Conservation (phyloP, 495 filamentous ascomycete species). For the Penicillium riverlandense region DNA sequence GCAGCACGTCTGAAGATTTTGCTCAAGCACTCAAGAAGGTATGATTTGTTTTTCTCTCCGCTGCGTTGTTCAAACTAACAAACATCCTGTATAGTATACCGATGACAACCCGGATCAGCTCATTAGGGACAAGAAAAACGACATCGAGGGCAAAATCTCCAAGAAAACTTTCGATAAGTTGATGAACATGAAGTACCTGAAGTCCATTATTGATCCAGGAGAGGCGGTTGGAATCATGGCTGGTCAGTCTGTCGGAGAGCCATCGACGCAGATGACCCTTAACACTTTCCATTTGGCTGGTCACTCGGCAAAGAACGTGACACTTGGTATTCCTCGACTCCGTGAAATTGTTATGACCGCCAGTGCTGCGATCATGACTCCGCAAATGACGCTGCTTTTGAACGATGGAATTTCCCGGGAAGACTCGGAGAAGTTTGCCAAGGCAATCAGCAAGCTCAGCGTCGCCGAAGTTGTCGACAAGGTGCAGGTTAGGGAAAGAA, state of each 20-base stretch:
- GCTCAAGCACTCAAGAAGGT: constrained; percentile 53
- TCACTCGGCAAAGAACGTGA: constrained; percentile 97
- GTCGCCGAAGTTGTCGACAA: constrained; percentile 82
- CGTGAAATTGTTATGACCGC: constrained; percentile 99
- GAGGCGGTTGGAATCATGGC: constrained; percentile 98
- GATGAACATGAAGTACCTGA: constrained; percentile 86
- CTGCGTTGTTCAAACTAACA: constrained; percentile 10
- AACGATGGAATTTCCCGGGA: constrained; percentile 63
- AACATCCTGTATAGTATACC: constrained; percentile 48
- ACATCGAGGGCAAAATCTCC: constrained; percentile 41
- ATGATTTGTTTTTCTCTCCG: constrained; percentile 7
- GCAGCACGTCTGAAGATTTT: constrained; percentile 86
- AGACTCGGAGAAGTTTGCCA: constrained; percentile 75
- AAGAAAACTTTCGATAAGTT: constrained; percentile 77
- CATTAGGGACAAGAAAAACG: constrained; percentile 70
- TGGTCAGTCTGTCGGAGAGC: constrained; percentile 93
- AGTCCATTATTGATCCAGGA: constrained; percentile 87
- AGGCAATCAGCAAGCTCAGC: constrained; percentile 83
- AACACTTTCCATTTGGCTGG: constrained; percentile 99
- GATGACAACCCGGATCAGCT: constrained; percentile 69
- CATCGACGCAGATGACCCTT: constrained; percentile 97
- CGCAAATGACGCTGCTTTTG: constrained; percentile 80
- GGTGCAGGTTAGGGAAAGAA: constrained; percentile 67
- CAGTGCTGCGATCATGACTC: constrained; percentile 77
- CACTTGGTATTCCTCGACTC: constrained; percentile 92